These are phyloP conservation scores for Trichoderma sp. DNA, from an alignment of 2,329 filamentous ascomycete genomes.

Conservation along the genomic window DNA sequence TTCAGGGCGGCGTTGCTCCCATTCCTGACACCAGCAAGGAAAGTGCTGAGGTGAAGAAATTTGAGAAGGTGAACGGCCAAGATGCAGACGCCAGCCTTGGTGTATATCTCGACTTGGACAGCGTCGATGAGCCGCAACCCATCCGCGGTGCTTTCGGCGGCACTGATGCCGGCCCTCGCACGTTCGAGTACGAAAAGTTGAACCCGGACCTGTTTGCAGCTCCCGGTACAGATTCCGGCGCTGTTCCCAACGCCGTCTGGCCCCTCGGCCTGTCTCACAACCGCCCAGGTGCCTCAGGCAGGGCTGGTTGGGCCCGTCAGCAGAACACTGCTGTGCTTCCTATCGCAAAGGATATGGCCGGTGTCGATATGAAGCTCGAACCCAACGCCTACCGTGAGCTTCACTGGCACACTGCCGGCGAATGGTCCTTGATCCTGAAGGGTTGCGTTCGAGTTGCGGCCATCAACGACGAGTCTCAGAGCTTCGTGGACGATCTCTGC, in stretches of 20 bases:
- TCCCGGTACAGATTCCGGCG: constrained; percentile 55
- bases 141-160: constrained; percentile 54
- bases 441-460: constrained; percentile 55
- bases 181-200: constrained; percentile 53
- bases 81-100: constrained; percentile 53
- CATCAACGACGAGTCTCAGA: constrained; percentile 54
- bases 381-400: constrained; percentile 62
- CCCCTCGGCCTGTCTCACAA: constrained; percentile 56
- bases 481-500: constrained; percentile 40
- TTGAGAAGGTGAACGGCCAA: constrained; percentile 53
- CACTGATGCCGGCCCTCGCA: constrained; percentile 56
- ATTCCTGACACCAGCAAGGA: constrained; percentile 44
- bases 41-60: constrained; percentile 44
- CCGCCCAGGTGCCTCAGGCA: constrained; percentile 46
- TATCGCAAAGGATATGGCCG: constrained; percentile 54
- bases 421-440: constrained; percentile 58
- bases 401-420: constrained; percentile 61
- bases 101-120: constrained; percentile 56
- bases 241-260: constrained; percentile 54
- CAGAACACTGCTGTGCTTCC: constrained; percentile 57
- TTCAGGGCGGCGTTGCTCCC: constrained; percentile 47
- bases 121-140: constrained; percentile 56
- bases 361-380: constrained; percentile 62
- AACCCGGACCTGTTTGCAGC: constrained; percentile 59
- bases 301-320: constrained; percentile 57